Conservation (phyloP, 2,329 filamentous ascomycete species). For the Cercospora janseana region DNA sequence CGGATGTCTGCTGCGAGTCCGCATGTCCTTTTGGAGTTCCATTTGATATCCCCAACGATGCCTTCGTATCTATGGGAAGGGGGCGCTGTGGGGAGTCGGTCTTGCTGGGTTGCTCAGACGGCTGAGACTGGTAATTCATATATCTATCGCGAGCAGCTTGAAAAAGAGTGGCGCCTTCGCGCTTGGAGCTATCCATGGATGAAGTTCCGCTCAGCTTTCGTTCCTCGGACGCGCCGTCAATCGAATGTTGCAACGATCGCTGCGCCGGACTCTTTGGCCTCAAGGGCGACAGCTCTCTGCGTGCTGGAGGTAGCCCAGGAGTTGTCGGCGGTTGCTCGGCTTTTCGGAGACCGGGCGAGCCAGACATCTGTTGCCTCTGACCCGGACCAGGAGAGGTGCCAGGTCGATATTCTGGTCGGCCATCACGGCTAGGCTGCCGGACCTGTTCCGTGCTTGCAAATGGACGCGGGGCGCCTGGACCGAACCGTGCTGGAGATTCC, state of each 20-base stretch:
- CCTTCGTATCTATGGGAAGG: constrained; percentile 23
- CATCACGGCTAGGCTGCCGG: constrained; percentile 34
- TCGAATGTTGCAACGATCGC: constrained; percentile 20
- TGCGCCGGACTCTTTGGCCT: constrained; percentile 27
- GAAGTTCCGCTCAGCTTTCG: constrained; percentile 18
- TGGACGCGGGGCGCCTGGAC: constrained; percentile 27
- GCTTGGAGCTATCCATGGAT: constrained; percentile 14
- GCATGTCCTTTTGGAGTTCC: constrained; percentile 16
- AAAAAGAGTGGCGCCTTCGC: constrained; percentile 28
- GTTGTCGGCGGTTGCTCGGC: constrained; percentile 9
- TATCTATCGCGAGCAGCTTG: constrained; percentile 30
- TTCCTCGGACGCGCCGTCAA: constrained; percentile 23
- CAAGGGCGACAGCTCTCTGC: constrained; percentile 3
- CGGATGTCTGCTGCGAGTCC: constrained; percentile 19
- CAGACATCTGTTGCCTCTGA: constrained; percentile 3
- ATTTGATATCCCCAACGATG: constrained; percentile 17
- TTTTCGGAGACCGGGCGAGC: constrained; percentile 1
- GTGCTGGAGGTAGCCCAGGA: constrained; percentile 2
- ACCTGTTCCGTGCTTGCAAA: constrained; percentile 39
- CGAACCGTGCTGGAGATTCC: constrained; percentile 26
- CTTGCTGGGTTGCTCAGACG: constrained; percentile 10
- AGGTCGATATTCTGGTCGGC: constrained; percentile 26
- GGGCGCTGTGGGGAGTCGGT: constrained; percentile 18
- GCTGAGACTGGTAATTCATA: constrained; percentile 24
- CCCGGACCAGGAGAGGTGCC: constrained; percentile 31